Base-by-base conservation (phyloP, 1,284 basidiomycete species). In the Ceratobasidium sp. region DNA sequence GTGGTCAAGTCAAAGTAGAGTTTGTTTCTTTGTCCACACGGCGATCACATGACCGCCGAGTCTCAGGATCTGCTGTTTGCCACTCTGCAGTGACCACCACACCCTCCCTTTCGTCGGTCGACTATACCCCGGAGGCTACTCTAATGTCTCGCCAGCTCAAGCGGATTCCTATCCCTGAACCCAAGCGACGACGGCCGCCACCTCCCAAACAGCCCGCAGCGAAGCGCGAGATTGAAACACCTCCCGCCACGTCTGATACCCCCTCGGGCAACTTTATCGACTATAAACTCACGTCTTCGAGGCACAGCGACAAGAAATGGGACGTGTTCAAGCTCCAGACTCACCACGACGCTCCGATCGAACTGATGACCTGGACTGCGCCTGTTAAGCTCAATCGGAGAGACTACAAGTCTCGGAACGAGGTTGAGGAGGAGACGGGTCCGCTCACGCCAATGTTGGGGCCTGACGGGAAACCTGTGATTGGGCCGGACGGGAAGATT, bases 361-460 rank as follows among this genome's bases (percentile, higher is more conserved):
- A 80, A 44, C 59, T 78, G 40, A 38, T 44, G 13, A 38, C 66
- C n/a, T 77, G 76, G 56, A 59, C 79, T 15, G 52, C 48, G 61
- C 94, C 95, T 7, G 91, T 96, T 82, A 94, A 93, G 85, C 87
- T 96, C 80, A 96, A 96, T 83, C 88, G 95, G 81, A 96, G 95
- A 85, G 93, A 96, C 81, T 84, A 91, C 78, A 86, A 90, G 80
- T 78, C 66, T 64, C 80, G 80, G 42, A 79, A 80, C 62, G 80
- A 81, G 7, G 81, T 82, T 56, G 79, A 80, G 75, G 74, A 69
- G 64, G 59, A 79, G 77, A 28, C 75, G 69, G 28, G 68, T 66
- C 74, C 80, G 48, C 78, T 83, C 68, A 68, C 78, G 42, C 90
- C 91, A 13, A 93, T 94, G 92, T 82, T 93, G 78, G 93, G 93